Conservation (phyloP, 768 basidiomycete species). For the Strobilomyces echinocephalus region DNA sequence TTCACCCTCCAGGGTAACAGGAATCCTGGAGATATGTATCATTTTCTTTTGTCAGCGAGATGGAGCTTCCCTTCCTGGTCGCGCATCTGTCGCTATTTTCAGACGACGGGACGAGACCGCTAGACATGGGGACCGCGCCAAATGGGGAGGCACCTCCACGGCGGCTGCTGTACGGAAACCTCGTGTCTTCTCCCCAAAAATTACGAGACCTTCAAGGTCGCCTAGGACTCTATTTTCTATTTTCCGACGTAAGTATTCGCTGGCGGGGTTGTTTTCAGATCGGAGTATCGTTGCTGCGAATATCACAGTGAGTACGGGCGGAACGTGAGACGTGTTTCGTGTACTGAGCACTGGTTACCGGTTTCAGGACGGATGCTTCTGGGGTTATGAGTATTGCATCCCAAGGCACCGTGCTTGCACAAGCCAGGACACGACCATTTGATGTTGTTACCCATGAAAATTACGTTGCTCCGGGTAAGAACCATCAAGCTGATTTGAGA, state of each 20-base stretch:
- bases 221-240: slow-evolving; percentile 81
- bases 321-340: slow-evolving; percentile 8
- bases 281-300: slow-evolving; percentile 65
- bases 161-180: slow-evolving; percentile 74
- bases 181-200: slow-evolving; percentile 78
- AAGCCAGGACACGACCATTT: slow-evolving; percentile 69
- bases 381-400: slow-evolving; percentile 49
- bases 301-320: slow-evolving; percentile 59
- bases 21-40: slow-evolving; percentile 20
- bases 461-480: slow-evolving; percentile 78
- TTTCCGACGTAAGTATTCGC: slow-evolving; percentile 86
- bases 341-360: slow-evolving; percentile 16
- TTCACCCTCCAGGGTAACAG: slow-evolving; percentile 15
- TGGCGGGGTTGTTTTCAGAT: slow-evolving; percentile 73
- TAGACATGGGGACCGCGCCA: slow-evolving; percentile 63
- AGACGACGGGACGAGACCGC: slow-evolving; percentile 55
- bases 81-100: slow-evolving; percentile 76
- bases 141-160: slow-evolving; percentile 40
- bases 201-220: slow-evolving; percentile 78
- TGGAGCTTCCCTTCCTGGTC: slow-evolving; percentile 83
- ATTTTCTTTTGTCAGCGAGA: slow-evolving; percentile 51
- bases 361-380: slow-evolving; percentile 44
- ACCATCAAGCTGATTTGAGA: slow-evolving; percentile 17
- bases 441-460: slow-evolving; percentile 69
- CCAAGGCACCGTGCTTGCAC: slow-evolving; percentile 63